phyloP scores from a whole-genome alignment of 768 basidiomycete genomes.

The Tylopilus plumbeoviolaceoides region DNA sequence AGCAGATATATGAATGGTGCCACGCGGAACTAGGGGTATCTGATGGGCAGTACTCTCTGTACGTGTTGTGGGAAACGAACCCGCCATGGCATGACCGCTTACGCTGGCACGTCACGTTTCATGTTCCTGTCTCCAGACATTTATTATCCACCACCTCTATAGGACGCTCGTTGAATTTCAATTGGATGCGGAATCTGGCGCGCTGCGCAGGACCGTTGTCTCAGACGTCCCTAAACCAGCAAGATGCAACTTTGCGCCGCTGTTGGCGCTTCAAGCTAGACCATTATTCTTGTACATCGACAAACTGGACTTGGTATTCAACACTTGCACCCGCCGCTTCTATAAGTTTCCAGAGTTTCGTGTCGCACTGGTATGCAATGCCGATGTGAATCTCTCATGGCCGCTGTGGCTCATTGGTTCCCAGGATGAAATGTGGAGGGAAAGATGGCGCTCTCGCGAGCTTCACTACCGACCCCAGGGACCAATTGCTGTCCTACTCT shows the following conservation, averaged over 20 bases:
- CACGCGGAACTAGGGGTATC: neutral
- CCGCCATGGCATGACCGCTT: too few relatives aligned
- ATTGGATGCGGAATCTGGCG: neutral
- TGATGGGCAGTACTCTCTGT: neutral
- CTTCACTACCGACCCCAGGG: too few relatives aligned
- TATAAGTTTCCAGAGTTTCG: neutral
- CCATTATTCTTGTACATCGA: neutral
- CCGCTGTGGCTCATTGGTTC: neutral
- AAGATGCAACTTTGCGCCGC: too few relatives aligned
- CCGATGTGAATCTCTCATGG: neutral
- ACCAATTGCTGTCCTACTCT: neutral
- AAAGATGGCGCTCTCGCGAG: too few relatives aligned
- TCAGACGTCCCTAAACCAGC: neutral
- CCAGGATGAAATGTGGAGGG: neutral
- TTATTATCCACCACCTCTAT: neutral
- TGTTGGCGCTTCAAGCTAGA: too few relatives aligned
- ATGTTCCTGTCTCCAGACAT: neutral
- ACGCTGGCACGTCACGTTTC: neutral
- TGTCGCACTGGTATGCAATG: neutral
- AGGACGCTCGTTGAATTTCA: neutral
- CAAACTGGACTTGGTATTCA: neutral
- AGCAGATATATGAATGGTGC: too few relatives aligned
- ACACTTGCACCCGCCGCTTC: neutral
- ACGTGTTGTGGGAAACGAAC: too few relatives aligned
- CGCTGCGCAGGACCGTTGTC: too few relatives aligned